Evolutionary conservation across 2,329 filamentous ascomycete genomes (phyloP), one percentile per base, ranked within the genome.

Genomic region (Colletotrichum eremochloae): DNA sequence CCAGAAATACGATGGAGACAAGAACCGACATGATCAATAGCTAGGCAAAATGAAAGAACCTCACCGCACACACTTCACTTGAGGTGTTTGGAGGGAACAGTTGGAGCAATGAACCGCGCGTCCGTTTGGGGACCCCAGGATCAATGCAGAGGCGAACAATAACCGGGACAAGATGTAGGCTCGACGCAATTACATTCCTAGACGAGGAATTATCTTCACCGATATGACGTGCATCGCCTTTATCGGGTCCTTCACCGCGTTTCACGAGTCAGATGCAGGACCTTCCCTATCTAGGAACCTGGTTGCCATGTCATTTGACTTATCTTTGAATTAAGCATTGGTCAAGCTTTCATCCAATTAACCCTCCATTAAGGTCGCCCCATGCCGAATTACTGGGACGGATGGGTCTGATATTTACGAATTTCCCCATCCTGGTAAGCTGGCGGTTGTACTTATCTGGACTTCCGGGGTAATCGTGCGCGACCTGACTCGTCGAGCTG

Each of bases 381-480:
- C 53, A 46, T 46, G 36, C 58, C 65, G 44, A 40, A 24, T 31
- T 9, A 31, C 38, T 53, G 57, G 52, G 33, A 57, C 64, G 58
- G 58, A 48, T 29, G 60, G 46, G 24, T 60, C 65, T 53, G 31
- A 46, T 7, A 31, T 46, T 48, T 31, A 4, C 15, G 42, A 68
- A 44, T 52, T 60, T 56, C 15, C 48, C 44, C n/a, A 36, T 44
- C 44, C 48, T 48, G 52, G 65, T 44, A 46, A 12, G 56, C 42
- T 29, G 9, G 38, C 40, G 65, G 33, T 65, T 64, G 31, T 60
- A 52, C 6, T 55, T 36, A 60, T 44, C 52, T 69, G 63, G 58
- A 58, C 65, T 72, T 68, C 65, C 14, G 69, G 58, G 65, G 65
- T 72, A 64, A 72, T 64, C 69, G 69, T 69, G 58, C 58, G 29